phyloP scores from a whole-genome alignment of 495 filamentous ascomycete species.

The Paragyromitra xinjiangensis region DNA sequence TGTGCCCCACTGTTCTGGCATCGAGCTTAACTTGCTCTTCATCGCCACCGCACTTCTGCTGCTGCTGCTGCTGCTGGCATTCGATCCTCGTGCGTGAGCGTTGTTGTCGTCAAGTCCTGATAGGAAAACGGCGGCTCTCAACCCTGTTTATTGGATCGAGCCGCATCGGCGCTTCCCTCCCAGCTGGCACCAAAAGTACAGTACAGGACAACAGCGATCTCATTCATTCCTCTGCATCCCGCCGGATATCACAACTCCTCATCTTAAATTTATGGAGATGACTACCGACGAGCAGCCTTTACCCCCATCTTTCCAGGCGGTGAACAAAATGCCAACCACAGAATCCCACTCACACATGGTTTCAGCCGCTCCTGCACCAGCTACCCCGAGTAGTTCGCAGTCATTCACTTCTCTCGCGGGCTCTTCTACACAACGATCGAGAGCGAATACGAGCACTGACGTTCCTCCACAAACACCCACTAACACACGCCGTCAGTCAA shows the following conservation, averaged over 20 bases:
- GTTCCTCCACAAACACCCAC: conserved; percentile 42
- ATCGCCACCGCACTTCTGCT: conserved; percentile 47
- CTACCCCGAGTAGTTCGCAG: conserved; percentile 40
- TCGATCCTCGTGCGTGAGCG: conserved; percentile 38
- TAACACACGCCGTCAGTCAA: conserved; percentile 45
- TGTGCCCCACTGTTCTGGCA: conserved; percentile 28
- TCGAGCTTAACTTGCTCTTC: conserved; percentile 41
- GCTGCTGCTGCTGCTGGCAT: conserved; percentile 26
- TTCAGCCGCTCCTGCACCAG: conserved; percentile 30
- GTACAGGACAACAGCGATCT: conserved; percentile 47
- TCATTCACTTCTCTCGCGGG: conserved; percentile 31
- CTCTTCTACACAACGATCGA: conserved; percentile 38
- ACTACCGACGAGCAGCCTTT: conserved; percentile 51
- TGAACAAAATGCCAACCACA: conserved; percentile 50
- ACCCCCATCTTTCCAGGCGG: conserved; percentile 52
- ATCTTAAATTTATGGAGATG: conserved; percentile 50
- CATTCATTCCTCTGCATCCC: conserved; percentile 33
- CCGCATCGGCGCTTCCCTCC: conserved; percentile 50
- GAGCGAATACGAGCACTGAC: conserved; percentile 35
- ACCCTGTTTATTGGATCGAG: conserved; percentile 54
- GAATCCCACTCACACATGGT: conserved; percentile 35
- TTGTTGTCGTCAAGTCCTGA: conserved; percentile 52
- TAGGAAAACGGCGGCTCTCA: conserved; percentile 53
- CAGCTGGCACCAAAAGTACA: conserved; percentile 48
- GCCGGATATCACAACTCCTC: conserved; percentile 30